Percentiles rank a stretch among this genome's conserved stretches.
Evolutionary conservation across 176 grass and related monocot species (phyloP).

Genomic region (Eleusine coracana): DNA sequence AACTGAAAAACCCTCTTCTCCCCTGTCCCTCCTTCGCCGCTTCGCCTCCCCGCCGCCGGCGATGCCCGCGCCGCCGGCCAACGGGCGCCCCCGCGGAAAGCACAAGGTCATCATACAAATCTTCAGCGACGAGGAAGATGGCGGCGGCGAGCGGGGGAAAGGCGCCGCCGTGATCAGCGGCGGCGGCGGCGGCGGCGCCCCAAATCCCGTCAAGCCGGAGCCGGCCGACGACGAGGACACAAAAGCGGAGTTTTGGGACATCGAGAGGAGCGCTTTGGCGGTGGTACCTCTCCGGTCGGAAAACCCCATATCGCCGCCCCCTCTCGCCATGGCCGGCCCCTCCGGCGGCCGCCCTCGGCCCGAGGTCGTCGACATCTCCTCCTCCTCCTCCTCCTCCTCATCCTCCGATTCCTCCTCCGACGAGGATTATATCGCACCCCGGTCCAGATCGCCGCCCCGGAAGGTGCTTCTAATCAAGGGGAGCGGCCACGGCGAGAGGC

Average conservation of each 20-base stretch:
- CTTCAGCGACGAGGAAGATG: not conserved
- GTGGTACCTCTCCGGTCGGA: not conserved
- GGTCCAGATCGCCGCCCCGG: not conserved
- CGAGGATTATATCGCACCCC: not conserved
- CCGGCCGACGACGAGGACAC: not conserved
- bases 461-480: not conserved
- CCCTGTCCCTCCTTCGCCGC: not conserved
- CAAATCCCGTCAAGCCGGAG: not conserved
- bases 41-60: not conserved
- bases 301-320: not conserved
- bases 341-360: not conserved
- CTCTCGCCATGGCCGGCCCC: not conserved
- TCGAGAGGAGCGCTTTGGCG: not conserved
- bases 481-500: not conserved
- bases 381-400: accelerated
- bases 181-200: not conserved
- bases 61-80: not conserved
- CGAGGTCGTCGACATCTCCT: not conserved
- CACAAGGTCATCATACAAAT: not conserved
- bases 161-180: not conserved
- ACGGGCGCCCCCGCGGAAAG: not conserved
- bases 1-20: slow-evolving; percentile 23
- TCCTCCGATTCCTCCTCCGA: too few relatives aligned
- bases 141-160: not conserved
- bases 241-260: not conserved